Conservation (phyloP, 2,329 filamentous ascomycete species). For the Westerdykella sp. region DNA sequence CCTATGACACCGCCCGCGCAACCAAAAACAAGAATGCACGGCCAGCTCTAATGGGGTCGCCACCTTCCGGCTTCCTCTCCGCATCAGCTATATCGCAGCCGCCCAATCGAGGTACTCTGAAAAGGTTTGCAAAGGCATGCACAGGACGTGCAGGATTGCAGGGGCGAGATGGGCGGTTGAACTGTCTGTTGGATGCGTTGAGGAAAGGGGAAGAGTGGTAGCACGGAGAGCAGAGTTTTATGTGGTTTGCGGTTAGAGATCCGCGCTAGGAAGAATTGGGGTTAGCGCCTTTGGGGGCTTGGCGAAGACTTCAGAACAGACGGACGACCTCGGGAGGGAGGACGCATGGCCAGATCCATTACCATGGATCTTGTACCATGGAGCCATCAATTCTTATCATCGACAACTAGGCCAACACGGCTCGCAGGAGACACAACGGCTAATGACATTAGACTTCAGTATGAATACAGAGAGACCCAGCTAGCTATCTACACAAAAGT, state of each 20-base stretch:
- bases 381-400: too few species aligned
- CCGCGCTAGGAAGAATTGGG: too few species aligned
- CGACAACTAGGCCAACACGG: too few species aligned
- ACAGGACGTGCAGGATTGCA: conserved; percentile 34
- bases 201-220: conserved; percentile 9
- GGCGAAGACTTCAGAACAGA: too few species aligned
- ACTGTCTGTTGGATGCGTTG: conserved; percentile 38
- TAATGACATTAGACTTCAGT: too few species aligned
- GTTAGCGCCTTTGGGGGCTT: too few species aligned
- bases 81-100: conserved; percentile 56
- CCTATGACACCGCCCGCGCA: conserved; percentile 83
- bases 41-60: conserved; percentile 67
- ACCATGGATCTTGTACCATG: too few species aligned
- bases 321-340: too few species aligned
- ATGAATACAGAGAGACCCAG: too few species aligned
- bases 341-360: too few species aligned
- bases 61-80: conserved; percentile 45
- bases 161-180: conserved; percentile 33
- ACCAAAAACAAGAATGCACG: conserved; percentile 49
- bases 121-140: background rate
- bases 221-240: conserved; percentile 16
- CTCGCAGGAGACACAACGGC: too few species aligned
- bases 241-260: background rate
- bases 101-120: conserved; percentile 27
- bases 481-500: too few species aligned